Evolutionary conservation across 345 rosid species (phyloP), one percentile per base, ranked within the genome.

Genomic region (Citrus medica): DNA sequence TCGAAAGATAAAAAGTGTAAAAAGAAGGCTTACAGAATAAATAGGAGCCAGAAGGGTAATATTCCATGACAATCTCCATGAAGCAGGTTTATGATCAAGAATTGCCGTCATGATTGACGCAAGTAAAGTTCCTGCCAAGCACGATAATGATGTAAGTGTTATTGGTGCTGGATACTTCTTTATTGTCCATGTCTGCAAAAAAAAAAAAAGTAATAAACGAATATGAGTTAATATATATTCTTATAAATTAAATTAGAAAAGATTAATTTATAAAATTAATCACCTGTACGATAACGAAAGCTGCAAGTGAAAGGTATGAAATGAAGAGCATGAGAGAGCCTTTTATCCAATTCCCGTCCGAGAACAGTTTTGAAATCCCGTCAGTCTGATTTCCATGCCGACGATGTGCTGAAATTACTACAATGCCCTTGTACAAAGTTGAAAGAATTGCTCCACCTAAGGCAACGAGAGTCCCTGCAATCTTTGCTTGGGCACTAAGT

Each of bases 21-120:
- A 63, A 63, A 14, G 17, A 30, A 63, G 38, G 67, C 76, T 71
- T 33, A 71, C 80, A 9, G 17, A 22, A 33, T 62, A 78, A 14
- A 71, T 42, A 32, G 71, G 64, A 71, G 76, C 71, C 51, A 78
- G 28, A 63, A 78, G 76, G 30, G 64, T 48, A n/a, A 78, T 64
- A 24, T 71, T 21, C 76, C 76, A 71, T 1, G 51, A 71, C 63
- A 78, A 24, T 63, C 14, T 63, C 71, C 76, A 78, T 0, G 76
- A 51, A 30, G 81, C 71, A 51, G 81, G 38, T 51, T 46, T 33
- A 9, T 63, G 81, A 51, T 71, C 71, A 9, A 65, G 0, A 64
- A 79, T 24, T 72, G 67, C 77, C 1, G 81, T 28, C 48, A 19
- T 24, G 22, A 79, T 35, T 64, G 73, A 48, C 27, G 77, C 40